phyloP scores from a whole-genome alignment of 2,329 filamentous ascomycete genomes.

The Piedraia hortae region DNA sequence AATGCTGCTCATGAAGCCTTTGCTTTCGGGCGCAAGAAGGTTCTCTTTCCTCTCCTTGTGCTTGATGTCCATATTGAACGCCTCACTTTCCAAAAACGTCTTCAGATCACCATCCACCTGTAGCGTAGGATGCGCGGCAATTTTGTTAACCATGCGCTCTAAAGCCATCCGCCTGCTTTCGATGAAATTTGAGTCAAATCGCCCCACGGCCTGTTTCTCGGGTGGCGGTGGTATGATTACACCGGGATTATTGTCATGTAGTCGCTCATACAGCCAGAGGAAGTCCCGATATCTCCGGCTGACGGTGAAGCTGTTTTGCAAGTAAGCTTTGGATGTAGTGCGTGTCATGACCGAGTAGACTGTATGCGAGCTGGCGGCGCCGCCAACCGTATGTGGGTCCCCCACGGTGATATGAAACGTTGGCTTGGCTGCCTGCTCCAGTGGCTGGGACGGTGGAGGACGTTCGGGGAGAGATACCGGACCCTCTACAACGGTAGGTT shows the following conservation, averaged over 20 bases:
- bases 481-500: constrained; percentile 17
- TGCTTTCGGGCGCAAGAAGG: constrained; percentile 62
- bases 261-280: constrained; percentile 83
- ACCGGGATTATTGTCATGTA: constrained; percentile 84
- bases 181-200: constrained; percentile 91
- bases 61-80: constrained; percentile 90
- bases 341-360: constrained; percentile 89
- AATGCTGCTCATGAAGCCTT: constrained; percentile 70
- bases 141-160: constrained; percentile 96
- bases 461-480: constrained; percentile 19
- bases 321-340: constrained; percentile 92
- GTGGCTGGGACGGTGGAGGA: constrained; percentile 52
- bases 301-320: constrained; percentile 55
- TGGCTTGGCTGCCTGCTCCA: constrained; percentile 84
- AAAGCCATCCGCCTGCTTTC: constrained; percentile 73
- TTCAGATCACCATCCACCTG: constrained; percentile 88
- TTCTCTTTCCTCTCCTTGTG: constrained; percentile 75
- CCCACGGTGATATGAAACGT: constrained; percentile 75
- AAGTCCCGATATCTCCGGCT: constrained; percentile 90
- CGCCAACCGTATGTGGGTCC: constrained; percentile 92
- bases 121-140: constrained; percentile 59
- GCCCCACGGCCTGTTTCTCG: constrained; percentile 88
- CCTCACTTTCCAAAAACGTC: constrained; percentile 84
- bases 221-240: constrained; percentile 86
- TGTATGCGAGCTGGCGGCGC: constrained; percentile 88